phyloP scores from a whole-genome alignment of 257 asterid species.

The Ilex asprella region DNA sequence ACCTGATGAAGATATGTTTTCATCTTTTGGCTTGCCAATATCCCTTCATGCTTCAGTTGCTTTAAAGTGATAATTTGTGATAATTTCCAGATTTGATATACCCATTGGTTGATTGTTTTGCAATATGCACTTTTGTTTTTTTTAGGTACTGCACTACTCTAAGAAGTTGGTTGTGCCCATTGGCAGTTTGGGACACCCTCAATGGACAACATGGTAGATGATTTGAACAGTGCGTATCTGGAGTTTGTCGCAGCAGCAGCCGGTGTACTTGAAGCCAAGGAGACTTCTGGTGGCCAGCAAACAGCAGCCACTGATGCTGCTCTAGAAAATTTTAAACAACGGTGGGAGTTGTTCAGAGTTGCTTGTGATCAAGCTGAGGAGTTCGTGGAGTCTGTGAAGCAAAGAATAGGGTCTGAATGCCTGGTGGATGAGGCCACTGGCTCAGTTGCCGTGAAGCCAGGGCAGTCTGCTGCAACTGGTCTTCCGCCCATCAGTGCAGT shows the following conservation, averaged over 20 bases:
- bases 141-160: too few species aligned
- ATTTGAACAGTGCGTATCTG: constrained; percentile 60
- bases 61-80: too few species aligned
- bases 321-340: constrained; percentile 77
- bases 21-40: too few species aligned
- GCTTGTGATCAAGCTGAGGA: constrained; percentile 95
- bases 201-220: constrained; percentile 82
- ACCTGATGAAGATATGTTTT: too few species aligned
- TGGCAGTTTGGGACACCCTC: constrained; percentile 13
- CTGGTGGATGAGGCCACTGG: constrained; percentile 98
- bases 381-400: constrained; percentile 92
- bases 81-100: too few species aligned
- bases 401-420: constrained; percentile 93
- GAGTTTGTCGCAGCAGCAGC: constrained; percentile 79
- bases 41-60: too few species aligned
- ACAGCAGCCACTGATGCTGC: constrained; percentile 74
- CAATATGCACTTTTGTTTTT: too few species aligned
- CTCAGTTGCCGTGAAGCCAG: constrained; percentile 49
- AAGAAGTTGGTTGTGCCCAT: neutral
- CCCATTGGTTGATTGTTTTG: too few species aligned
- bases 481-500: constrained; percentile 96
- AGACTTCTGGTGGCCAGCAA: constrained; percentile 51
- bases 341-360: constrained; percentile 81
- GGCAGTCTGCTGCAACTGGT: constrained; percentile 46
- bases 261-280: constrained; percentile 55